Conservation (phyloP, 2,329 filamentous ascomycete species). For the Pseudocercospora fijiensis region DNA sequence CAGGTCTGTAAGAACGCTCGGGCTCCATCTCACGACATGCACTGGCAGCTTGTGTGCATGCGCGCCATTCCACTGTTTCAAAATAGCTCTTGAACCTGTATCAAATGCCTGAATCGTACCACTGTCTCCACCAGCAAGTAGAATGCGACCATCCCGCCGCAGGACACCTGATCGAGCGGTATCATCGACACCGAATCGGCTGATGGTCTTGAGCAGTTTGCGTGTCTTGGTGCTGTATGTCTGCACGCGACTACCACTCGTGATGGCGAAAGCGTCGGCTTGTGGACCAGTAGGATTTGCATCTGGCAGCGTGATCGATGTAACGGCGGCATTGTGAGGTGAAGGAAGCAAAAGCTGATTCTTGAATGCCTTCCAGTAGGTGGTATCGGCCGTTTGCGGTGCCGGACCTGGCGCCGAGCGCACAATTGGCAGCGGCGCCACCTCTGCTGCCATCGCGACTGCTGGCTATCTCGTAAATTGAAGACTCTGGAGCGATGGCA, state of each 20-base stretch:
- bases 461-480: neutral
- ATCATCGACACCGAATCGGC: slow-evolving; percentile 75
- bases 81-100: slow-evolving; percentile 79
- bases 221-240: slow-evolving; percentile 90
- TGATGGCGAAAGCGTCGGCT: slow-evolving; percentile 80
- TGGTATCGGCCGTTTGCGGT: slow-evolving; percentile 84
- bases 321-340: slow-evolving; percentile 84
- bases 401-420: slow-evolving; percentile 81
- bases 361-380: slow-evolving; percentile 95
- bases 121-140: slow-evolving; percentile 87
- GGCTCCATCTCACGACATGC: slow-evolving; percentile 90
- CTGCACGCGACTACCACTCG: slow-evolving; percentile 89
- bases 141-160: slow-evolving; percentile 79
- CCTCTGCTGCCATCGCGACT: slow-evolving; percentile 74
- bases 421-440: slow-evolving; percentile 74
- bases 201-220: slow-evolving; percentile 90
- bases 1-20: slow-evolving; percentile 72
- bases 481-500: neutral
- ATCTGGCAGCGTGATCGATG: slow-evolving; percentile 65
- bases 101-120: slow-evolving; percentile 96
- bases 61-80: slow-evolving; percentile 79
- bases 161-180: slow-evolving; percentile 88
- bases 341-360: slow-evolving; percentile 87
- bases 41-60: slow-evolving; percentile 77
- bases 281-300: slow-evolving; percentile 38